Percentiles rank a stretch among this genome's conserved stretches.
Evolutionary conservation across 2,329 filamentous ascomycete species (phyloP).

Genomic region (Byssochlamys sp.): DNA sequence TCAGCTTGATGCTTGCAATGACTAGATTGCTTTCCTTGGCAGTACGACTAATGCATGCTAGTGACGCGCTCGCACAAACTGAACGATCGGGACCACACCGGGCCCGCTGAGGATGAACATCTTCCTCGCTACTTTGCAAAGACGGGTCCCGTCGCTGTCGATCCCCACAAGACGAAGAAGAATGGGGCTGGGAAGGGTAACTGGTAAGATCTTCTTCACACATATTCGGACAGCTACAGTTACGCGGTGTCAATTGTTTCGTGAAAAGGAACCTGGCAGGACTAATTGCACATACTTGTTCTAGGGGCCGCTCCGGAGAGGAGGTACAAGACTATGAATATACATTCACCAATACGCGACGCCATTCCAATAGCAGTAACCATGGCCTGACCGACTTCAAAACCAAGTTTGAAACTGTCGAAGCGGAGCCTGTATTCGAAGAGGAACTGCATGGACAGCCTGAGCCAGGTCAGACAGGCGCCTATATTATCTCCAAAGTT

Average conservation of each 20-base stretch:
- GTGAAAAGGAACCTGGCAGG: neutral
- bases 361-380: slow-evolving; percentile 82
- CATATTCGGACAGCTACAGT: neutral
- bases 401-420: slow-evolving; percentile 91
- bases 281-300: neutral
- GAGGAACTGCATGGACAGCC: slow-evolving; percentile 63
- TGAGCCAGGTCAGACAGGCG: neutral
- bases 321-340: slow-evolving; percentile 78
- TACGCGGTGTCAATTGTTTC: neutral
- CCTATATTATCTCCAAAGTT: neutral
- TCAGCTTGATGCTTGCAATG: neutral
- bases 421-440: slow-evolving; percentile 84
- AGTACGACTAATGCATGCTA: slow-evolving; percentile 26
- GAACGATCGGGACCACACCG: slow-evolving; percentile 85
- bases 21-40: neutral
- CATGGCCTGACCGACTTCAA: slow-evolving; percentile 70
- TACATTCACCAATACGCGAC: slow-evolving; percentile 74
- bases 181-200: slow-evolving; percentile 86
- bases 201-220: slow-evolving; percentile 55
- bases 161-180: slow-evolving; percentile 95
- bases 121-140: slow-evolving; percentile 91
- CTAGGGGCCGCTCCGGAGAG: slow-evolving; percentile 71
- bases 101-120: slow-evolving; percentile 66
- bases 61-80: slow-evolving; percentile 97
- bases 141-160: slow-evolving; percentile 65